Evolutionary conservation across 768 basidiomycete species (phyloP).

Genomic region (Tylopilus balloui): DNA sequence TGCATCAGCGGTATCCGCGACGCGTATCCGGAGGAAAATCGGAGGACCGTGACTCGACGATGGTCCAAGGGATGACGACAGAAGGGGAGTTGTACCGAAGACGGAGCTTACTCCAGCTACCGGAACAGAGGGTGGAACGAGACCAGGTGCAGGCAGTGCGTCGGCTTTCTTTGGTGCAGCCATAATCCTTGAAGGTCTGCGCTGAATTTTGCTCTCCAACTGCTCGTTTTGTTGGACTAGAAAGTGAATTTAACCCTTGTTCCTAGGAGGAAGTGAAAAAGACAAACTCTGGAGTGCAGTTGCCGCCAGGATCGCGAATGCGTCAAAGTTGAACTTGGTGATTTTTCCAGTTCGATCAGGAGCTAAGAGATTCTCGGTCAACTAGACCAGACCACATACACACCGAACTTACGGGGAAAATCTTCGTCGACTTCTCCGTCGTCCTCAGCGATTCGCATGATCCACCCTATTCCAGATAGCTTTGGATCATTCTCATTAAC

Average conservation of each 20-base stretch:
- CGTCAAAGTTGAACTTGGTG: constrained; percentile 83
- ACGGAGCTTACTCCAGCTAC: constrained; percentile 43
- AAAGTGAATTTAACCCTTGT: neutral
- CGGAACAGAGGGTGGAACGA: constrained; percentile 36
- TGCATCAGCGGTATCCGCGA: constrained; percentile 76
- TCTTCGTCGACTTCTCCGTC: constrained; percentile 99
- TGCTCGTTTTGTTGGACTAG: constrained; percentile 73
- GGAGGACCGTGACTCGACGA: constrained; percentile 72
- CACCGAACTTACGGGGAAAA: constrained; percentile 77
- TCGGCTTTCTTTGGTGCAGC: constrained; percentile 57
- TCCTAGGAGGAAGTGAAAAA: neutral
- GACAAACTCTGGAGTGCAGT: constrained; percentile 60
- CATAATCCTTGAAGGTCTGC: constrained; percentile 66
- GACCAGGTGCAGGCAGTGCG: constrained; percentile 36
- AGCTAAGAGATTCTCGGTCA: constrained; percentile 44
- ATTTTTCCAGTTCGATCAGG: constrained; percentile 85
- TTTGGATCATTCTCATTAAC: constrained; percentile 58
- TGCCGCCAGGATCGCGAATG: constrained; percentile 84
- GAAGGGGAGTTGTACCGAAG: constrained; percentile 46
- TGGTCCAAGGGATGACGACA: constrained; percentile 67
- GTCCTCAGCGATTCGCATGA: constrained; percentile 88
- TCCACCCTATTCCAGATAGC: constrained; percentile 84
- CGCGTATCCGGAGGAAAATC: constrained; percentile 76
- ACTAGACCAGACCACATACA: neutral
- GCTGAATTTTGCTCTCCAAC: constrained; percentile 75